phyloP scores from a whole-genome alignment of 176 grass and related monocot genomes.

The Carex parvula region DNA sequence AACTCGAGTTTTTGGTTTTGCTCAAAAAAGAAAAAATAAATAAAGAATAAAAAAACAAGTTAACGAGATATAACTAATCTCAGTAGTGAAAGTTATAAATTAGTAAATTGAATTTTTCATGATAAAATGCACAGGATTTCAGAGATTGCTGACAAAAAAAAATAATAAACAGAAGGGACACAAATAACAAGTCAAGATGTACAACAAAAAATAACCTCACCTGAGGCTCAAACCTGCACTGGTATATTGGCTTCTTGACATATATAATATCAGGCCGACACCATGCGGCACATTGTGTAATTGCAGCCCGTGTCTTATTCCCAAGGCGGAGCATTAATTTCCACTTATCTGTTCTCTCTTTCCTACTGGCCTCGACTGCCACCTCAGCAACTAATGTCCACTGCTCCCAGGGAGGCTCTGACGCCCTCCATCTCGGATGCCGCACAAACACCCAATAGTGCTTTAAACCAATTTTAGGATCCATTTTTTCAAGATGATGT shows the following conservation, averaged over 20 bases:
- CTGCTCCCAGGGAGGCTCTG: slow-evolving; percentile 68
- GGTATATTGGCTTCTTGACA: slow-evolving; percentile 70
- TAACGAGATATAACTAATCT: not conserved
- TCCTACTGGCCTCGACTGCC: slow-evolving; percentile 44
- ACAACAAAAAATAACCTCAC: slow-evolving; percentile 59
- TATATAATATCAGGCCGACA: slow-evolving; percentile 86
- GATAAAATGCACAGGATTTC: not conserved
- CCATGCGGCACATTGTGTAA: slow-evolving; percentile 87
- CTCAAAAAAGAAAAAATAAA: not conserved
- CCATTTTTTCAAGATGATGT: slow-evolving; percentile 53
- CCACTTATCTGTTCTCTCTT: slow-evolving; percentile 80
- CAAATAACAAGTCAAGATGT: no score
- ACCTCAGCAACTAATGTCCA: slow-evolving; percentile 91
- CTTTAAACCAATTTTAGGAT: slow-evolving; percentile 32
- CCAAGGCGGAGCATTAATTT: slow-evolving; percentile 77
- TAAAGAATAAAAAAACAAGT: not conserved
- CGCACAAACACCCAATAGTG: slow-evolving; percentile 92
- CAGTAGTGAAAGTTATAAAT: not conserved
- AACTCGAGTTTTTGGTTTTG: not conserved
- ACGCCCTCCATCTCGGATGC: slow-evolving; percentile 77
- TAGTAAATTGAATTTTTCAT: not conserved
- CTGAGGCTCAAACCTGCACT: slow-evolving; percentile 80
- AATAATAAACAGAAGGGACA: not conserved
- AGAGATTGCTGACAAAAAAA: not conserved
- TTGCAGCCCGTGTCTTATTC: slow-evolving; percentile 45